Base-by-base conservation (phyloP, 768 basidiomycete genomes). In the Suillus subaureus region DNA sequence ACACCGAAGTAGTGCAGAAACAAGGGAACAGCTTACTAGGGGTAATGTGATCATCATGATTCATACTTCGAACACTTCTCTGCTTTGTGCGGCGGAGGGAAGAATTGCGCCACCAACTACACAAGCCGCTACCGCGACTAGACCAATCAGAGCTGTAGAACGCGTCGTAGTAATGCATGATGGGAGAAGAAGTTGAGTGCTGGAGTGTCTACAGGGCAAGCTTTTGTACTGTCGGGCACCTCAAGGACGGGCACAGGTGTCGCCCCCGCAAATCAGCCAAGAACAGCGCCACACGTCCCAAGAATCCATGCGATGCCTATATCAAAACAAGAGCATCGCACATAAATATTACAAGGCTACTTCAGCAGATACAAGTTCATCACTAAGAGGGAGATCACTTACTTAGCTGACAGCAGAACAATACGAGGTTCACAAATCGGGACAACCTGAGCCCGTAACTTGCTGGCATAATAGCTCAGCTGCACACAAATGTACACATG, bases 21-120 rank as follows among this genome's bases (percentile, higher is more conserved):
- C 18, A 6, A 42, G 40, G 42, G 18, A 58, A 60, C 23, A 37
- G 31, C 16, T n/a, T 69, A 76, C 74, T 71, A 39, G 62, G 45
- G 28, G 66, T 6, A 4, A 64, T 63, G n/a, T 64, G 68, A 52
- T 72, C 62, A 11, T 70, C 74, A 47, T 67, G 67, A 39, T 75
- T 74, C 31, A 55, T 66, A 52, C 69, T 69, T 26, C 37, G 56
- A 39, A 18, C 9, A 13, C 11, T n/a, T 42, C 6, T 60, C 18
- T 60, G 58, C 39, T 1, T 60, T 42, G 18, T 28, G 26, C 58
- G 11, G 18, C 58, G 18, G 18, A 55, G 1, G 6, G 18, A 12
- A 40, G 26, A 42, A 21, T 28, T 58, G 26, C 39, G 57, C 40
- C 26, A 42, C 58, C 39, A 60, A 31, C 18, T 6, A 13, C 40